Conservation (phyloP, 768 basidiomycete genomes). For the Jaapia argillacea region DNA sequence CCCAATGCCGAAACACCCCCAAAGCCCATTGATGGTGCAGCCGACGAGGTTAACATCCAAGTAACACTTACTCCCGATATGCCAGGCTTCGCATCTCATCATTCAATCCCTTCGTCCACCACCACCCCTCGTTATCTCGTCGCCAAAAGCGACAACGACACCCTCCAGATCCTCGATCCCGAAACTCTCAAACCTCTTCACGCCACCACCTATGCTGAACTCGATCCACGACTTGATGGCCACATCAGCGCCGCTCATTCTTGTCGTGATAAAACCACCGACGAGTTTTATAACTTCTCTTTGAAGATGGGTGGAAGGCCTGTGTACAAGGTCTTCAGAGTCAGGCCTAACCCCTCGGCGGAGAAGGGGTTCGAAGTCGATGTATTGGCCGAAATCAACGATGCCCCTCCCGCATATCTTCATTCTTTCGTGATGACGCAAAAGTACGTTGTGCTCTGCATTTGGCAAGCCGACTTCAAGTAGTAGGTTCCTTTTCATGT, state of each 20-base stretch:
- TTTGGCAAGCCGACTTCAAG: slow-evolving; percentile 20
- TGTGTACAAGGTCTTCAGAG: slow-evolving; percentile 11
- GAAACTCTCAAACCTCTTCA: slow-evolving; percentile 27
- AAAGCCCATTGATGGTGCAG: slow-evolving; percentile 2
- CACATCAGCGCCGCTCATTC: slow-evolving; percentile 25
- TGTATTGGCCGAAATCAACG: slow-evolving; percentile 24
- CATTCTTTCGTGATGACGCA: slow-evolving; percentile 29
- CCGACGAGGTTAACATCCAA: slow-evolving; percentile 6
- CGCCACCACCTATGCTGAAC: slow-evolving; percentile 14
- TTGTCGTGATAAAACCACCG: slow-evolving; percentile 23
- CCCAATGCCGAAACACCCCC: slow-evolving; percentile 1
- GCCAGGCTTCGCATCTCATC: slow-evolving; percentile 8
- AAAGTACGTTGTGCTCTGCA: slow-evolving; percentile 24
- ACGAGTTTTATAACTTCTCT: slow-evolving; percentile 28
- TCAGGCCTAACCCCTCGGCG: neutral
- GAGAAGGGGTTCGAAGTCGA: slow-evolving; percentile 14
- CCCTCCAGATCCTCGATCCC: slow-evolving; percentile 23
- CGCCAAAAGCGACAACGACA: slow-evolving; percentile 20
- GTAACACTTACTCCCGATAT: slow-evolving; percentile 15
- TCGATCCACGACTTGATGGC: slow-evolving; percentile 25
- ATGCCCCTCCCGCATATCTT: slow-evolving; percentile 28
- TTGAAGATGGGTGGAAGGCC: slow-evolving; percentile 21
- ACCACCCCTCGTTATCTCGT: slow-evolving; percentile 16
- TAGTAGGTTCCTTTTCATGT: slow-evolving; percentile 1
- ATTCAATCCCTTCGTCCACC: neutral